Base-by-base conservation (phyloP, 768 basidiomycete genomes). In the Terana coerulea region DNA sequence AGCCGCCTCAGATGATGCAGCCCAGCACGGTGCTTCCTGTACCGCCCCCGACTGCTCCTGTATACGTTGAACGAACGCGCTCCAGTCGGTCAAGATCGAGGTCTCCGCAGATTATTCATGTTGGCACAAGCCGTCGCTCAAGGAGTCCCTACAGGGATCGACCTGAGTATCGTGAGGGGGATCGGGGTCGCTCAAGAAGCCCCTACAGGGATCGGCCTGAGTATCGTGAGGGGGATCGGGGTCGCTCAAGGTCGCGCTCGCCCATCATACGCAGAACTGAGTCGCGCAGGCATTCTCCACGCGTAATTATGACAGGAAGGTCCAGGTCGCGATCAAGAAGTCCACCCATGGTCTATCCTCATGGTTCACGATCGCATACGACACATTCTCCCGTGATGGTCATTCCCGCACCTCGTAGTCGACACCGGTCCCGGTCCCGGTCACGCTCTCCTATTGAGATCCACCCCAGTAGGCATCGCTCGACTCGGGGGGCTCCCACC, bases 51-150 rank as follows among this genome's bases (percentile, higher is more conserved):
- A 30, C 17, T 21, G 24, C 24, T 22, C 17, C 17, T 35, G 14
- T 17, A 35, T 24, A 19, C 30, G 17, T n/a, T 24, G 21, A 12
- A 5, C 30, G n/a, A 49, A 33, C 42, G 36, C 21, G 47, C 49
- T 49, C 57, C 44, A 49, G 53, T 30, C 61, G 61, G 19, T 63
- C 67, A 49, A 62, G 61, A 40, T 37, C 58, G 31, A 28, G 51
- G 26, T 57, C 57, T 21, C 61, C 68, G n/a, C n/a, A n/a, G n/a
- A n/a, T n/a, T n/a, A n/a, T n/a, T n/a, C n/a, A n/a, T n/a, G n/a
- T n/a, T n/a, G n/a, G n/a, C n/a, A n/a, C n/a, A n/a, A n/a, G n/a
- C n/a, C n/a, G n/a, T n/a, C 19, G 19, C 25, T 37, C 36, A n/a
- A 37, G 36, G 5, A 37, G 36, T 19, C 36, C 7, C 36, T 37